Conservation (phyloP, 257 asterid genomes). For the Rhazya stricta region DNA sequence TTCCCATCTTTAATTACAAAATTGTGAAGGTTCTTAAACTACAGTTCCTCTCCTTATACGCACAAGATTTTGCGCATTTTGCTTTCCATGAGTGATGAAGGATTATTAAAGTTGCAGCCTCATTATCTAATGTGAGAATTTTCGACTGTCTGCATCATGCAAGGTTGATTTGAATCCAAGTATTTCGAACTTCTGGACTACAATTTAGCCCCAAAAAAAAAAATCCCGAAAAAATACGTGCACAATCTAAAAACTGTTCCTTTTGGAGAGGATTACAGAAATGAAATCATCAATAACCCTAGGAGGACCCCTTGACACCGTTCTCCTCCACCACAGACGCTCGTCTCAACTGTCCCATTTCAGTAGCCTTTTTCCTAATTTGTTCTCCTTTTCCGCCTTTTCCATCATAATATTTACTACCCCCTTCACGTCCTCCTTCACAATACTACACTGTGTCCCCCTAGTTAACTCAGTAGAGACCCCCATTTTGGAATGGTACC, state of each 20-base stretch:
- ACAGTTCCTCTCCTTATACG: too few relatives aligned
- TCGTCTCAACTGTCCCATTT: constrained; percentile 49
- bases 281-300: constrained; percentile 55
- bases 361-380: constrained; percentile 58
- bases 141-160: too few relatives aligned
- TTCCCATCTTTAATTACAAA: not conserved
- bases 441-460: constrained; percentile 36
- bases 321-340: constrained; percentile 44
- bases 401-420: constrained; percentile 53
- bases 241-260: constrained; percentile 6
- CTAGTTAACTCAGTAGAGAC: constrained; percentile 61
- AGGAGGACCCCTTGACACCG: constrained; percentile 40
- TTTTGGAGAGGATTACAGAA: constrained; percentile 32
- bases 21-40: too few relatives aligned
- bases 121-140: too few relatives aligned
- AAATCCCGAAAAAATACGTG: too few relatives aligned
- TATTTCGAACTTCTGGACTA: too few relatives aligned
- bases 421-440: constrained; percentile 52
- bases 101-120: too few relatives aligned
- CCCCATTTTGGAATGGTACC: constrained; percentile 69
- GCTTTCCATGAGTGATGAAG: too few relatives aligned
- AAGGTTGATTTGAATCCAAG: too few relatives aligned
- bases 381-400: constrained; percentile 42
- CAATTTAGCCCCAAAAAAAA: too few relatives aligned
- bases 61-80: too few relatives aligned